Conservation (phyloP, 176 grass and related monocot genomes). For the Juncus effusus region DNA sequence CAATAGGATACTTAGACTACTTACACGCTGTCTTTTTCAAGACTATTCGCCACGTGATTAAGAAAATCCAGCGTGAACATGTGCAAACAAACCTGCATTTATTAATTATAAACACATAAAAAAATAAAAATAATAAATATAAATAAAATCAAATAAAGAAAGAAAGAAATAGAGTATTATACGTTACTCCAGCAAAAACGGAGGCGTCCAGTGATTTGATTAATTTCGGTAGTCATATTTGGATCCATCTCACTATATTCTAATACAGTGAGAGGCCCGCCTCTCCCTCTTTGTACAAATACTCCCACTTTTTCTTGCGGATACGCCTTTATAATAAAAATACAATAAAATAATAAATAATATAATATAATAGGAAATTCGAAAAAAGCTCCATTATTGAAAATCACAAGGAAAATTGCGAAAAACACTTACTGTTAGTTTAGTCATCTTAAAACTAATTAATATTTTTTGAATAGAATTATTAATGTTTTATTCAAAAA, state of each 20-base stretch:
- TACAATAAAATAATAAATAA: constrained; percentile 17
- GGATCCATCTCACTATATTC: constrained; percentile 98
- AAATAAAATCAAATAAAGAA: not conserved
- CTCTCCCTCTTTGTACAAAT: constrained; percentile 89
- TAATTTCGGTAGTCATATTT: constrained; percentile 85
- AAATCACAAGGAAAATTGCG: not conserved
- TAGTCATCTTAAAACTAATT: too few species aligned
- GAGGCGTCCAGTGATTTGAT: constrained; percentile 90
- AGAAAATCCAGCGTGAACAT: constrained; percentile 94
- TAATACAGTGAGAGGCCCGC: constrained; percentile 74
- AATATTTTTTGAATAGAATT: too few species aligned
- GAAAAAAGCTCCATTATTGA: constrained; percentile 10
- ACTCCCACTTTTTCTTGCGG: constrained; percentile 99
- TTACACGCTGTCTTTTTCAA: constrained; percentile 91
- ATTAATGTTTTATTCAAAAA: too few species aligned
- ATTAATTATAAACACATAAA: not conserved
- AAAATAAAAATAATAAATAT: not conserved
- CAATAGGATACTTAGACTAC: constrained; percentile 27
- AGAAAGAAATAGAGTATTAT: constrained; percentile 12
- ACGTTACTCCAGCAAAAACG: constrained; percentile 99
- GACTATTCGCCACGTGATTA: constrained; percentile 74
- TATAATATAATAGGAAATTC: constrained; percentile 13
- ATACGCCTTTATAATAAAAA: constrained; percentile 63
- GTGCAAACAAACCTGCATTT: constrained; percentile 73
- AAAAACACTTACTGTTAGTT: too few species aligned